Conservation (phyloP, 305 asterid species). For the Andrographis paniculata region DNA sequence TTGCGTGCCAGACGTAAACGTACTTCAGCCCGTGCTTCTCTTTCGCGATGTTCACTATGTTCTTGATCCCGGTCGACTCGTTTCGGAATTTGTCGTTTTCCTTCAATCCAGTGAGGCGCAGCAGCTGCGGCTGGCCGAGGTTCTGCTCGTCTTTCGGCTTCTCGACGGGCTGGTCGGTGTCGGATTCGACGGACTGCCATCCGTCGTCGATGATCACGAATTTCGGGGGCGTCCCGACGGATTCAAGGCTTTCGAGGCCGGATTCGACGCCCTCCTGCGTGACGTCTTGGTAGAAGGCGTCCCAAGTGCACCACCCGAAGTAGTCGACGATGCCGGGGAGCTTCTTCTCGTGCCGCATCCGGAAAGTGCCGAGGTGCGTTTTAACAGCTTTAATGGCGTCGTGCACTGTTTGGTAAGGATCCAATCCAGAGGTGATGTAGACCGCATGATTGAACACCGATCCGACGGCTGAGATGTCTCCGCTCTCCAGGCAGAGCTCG, state of each 20-base stretch:
- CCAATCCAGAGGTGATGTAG: slow-evolving; percentile 54
- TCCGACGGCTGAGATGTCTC: slow-evolving; percentile 36
- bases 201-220: slow-evolving; percentile 67
- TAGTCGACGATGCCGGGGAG: slow-evolving; percentile 63
- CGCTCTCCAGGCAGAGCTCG: slow-evolving; percentile 74
- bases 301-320: slow-evolving; percentile 98
- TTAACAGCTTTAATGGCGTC: slow-evolving; percentile 57
- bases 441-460: slow-evolving; percentile 50
- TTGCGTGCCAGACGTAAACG: slow-evolving; percentile 58
- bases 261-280: slow-evolving; percentile 72
- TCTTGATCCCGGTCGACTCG: slow-evolving; percentile 41
- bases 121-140: slow-evolving; percentile 29
- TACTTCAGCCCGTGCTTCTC: slow-evolving; percentile 62
- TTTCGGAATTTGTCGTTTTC: slow-evolving; percentile 69
- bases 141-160: slow-evolving; percentile 9
- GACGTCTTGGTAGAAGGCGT: slow-evolving; percentile 86
- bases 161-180: slow-evolving; percentile 11
- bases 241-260: slow-evolving; percentile 58
- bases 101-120: slow-evolving; percentile 55
- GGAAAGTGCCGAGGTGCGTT: slow-evolving; percentile 53
- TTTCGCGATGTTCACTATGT: slow-evolving; percentile 54
- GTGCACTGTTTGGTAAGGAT: slow-evolving; percentile 53
- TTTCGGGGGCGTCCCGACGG: slow-evolving; percentile 67
- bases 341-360: slow-evolving; percentile 61
- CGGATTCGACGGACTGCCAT: slow-evolving; percentile 47